Percentiles rank a stretch among this genome's conserved stretches.
Evolutionary conservation across 1,284 basidiomycete genomes (phyloP).

Genomic region (Baeospora myosura): DNA sequence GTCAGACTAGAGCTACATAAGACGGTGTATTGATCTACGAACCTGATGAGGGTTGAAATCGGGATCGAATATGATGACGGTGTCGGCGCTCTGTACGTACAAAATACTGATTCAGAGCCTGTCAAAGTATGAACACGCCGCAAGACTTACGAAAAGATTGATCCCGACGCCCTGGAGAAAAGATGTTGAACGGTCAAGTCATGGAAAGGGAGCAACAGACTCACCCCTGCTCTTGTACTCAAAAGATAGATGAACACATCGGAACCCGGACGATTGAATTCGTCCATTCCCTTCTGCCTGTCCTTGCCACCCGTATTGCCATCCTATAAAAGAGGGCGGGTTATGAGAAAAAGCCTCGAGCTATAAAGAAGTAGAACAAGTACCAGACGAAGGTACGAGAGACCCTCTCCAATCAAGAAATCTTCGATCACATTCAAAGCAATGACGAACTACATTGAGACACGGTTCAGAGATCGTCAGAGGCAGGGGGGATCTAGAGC

Average conservation of each 20-base stretch:
- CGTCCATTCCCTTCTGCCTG: constrained; percentile 92
- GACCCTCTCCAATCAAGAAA: constrained; percentile 84
- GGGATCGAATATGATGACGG: constrained; percentile 87
- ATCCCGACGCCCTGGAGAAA: constrained; percentile 90
- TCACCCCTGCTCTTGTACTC: constrained; percentile 90
- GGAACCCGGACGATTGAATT: constrained; percentile 82
- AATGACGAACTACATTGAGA: constrained; percentile 77
- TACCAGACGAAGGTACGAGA: constrained; percentile 85
- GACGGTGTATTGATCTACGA: constrained; percentile 18
- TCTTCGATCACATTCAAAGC: constrained; percentile 90
- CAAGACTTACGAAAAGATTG: constrained; percentile 56
- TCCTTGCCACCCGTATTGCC: constrained; percentile 82
- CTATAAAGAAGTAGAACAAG: constrained; percentile 6
- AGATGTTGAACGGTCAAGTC: constrained; percentile 19
- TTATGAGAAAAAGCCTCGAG: constrained; percentile 4
- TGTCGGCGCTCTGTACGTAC: constrained; percentile 60
- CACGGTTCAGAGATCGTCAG: background rate
- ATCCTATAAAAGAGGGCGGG: constrained; percentile 46
- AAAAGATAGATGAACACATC: constrained; percentile 89
- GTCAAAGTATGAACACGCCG: background rate
- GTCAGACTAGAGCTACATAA: constrained; percentile 4
- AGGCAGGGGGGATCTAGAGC: background rate
- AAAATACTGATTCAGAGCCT: background rate
- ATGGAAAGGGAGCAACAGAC: constrained; percentile 2
- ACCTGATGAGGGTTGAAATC: constrained; percentile 95